Percentiles rank a stretch among this genome's conserved stretches.
phyloP scores from a whole-genome alignment of 2,329 filamentous ascomycete genomes.

The Aspergillus fructus region DNA sequence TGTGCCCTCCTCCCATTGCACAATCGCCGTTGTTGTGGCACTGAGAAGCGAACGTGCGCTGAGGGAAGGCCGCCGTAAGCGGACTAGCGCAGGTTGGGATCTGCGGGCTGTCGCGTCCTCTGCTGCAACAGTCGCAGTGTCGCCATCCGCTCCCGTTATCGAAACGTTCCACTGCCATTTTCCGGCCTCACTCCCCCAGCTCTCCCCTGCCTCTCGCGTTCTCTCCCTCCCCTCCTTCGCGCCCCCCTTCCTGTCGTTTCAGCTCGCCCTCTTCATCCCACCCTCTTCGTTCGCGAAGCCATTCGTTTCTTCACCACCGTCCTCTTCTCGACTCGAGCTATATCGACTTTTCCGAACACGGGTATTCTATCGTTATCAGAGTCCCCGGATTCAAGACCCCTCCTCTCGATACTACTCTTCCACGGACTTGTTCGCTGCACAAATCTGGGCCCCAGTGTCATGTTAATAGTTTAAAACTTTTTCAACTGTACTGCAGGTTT shows the following conservation, averaged over 20 bases:
- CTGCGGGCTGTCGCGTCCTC: conserved; percentile 20
- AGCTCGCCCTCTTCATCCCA: conserved; percentile 14
- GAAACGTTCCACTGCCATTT: conserved; percentile 11
- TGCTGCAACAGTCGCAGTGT: conserved; percentile 7
- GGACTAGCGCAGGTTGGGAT: conserved; percentile 11
- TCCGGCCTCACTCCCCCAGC: conserved; percentile 4
- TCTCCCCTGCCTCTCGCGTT: background rate
- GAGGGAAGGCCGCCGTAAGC: background rate
- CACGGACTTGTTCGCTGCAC: background rate
- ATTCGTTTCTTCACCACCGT: conserved; percentile 6
- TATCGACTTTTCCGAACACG: background rate
- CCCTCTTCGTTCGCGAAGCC: conserved; percentile 17
- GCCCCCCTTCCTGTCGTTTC: conserved; percentile 10
- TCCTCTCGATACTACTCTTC: background rate
- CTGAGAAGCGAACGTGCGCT: background rate
- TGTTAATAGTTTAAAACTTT: conserved; percentile 27
- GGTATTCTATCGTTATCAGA: conserved; percentile 6
- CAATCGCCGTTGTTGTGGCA: background rate
- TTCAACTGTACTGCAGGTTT: conserved; percentile 5
- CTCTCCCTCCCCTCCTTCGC: background rate
- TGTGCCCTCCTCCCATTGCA: background rate
- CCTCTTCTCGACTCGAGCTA: background rate
- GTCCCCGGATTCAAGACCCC: background rate
- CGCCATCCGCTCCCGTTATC: conserved; percentile 24
- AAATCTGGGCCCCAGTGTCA: conserved; percentile 21